Base-by-base conservation (phyloP, 176 grass and related monocot species). In the Canna indica region DNA sequence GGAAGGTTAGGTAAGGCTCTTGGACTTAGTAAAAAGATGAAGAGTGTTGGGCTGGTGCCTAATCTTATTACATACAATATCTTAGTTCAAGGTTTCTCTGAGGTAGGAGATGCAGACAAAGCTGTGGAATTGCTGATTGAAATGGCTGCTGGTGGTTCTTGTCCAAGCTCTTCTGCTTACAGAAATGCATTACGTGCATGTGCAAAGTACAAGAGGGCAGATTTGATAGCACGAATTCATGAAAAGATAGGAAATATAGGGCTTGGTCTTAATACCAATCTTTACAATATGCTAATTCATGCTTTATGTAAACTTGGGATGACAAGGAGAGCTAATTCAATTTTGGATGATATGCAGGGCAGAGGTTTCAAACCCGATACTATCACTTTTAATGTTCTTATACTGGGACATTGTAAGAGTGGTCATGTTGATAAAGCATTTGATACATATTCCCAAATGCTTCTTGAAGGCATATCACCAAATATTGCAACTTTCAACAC, bases 321-420 rank as follows among this genome's bases (percentile, higher is more conserved):
- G 83, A 84, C 86, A 72, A 83, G 74, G 27, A 90, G 87, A 78
- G 88, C 81, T 77, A 79, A 56, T 68, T 30, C 31, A 71, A 64
- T 91, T 41, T 76, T 96, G 72, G 71, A 85, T 61, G 93, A 96
- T 44, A 96, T 96, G 93, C 62, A 65, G 1, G 77, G 57, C 74
- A 90, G 75, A 79, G 83, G 83, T 77, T 87, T 96, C 70, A 14
- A 59, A 60, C 80, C 83, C 75, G 79, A 91, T 58, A 79, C 68
- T 27, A 77, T 89, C 66, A 96, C 93, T 66, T 91, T 87, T 36
- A 96, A 96, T 77, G 69, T 69, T 77, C 77, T 96, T 45, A 87
- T 96, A 76, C 93, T 96, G n/a, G 93, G 93, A 53, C 75, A 91
- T 68, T 91, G 86, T 60, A 96, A 87, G 80, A 87, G 75, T 34